A percentile compares a stretch with the other conserved stretches of the same genome.
phyloP scores from a whole-genome alignment of 306 rosid species.

The Styphnolobium japonicum region DNA sequence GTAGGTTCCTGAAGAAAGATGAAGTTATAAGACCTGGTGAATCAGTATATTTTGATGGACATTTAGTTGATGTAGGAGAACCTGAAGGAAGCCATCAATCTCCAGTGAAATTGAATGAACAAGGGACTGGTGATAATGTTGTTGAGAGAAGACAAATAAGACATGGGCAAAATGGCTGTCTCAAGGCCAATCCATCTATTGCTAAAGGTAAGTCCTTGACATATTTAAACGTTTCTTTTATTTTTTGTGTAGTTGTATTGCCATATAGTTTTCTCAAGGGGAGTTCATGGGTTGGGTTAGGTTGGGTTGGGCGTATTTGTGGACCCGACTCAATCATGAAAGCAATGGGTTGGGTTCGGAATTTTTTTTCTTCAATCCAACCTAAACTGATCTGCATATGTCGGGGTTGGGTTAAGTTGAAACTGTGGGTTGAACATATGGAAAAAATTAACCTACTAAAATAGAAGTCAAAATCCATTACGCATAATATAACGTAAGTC shows the following conservation, averaged over 20 bases:
- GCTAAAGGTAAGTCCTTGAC: slow-evolving; percentile 43
- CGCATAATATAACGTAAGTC: too few species aligned
- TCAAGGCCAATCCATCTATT: slow-evolving; percentile 27
- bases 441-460: too few species aligned
- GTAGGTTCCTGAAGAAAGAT: slow-evolving; percentile 59
- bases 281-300: too few species aligned
- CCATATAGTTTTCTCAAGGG: background rate
- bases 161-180: slow-evolving; percentile 29
- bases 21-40: slow-evolving; percentile 57
- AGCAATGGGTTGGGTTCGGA: too few species aligned
- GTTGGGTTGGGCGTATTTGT: too few species aligned
- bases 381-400: too few species aligned
- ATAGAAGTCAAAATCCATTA: too few species aligned
- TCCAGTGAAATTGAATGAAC: slow-evolving; percentile 28
- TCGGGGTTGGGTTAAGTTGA: too few species aligned
- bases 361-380: too few species aligned
- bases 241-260: background rate
- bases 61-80: slow-evolving; percentile 70
- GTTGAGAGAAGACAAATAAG: slow-evolving; percentile 33
- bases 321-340: too few species aligned
- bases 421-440: too few species aligned
- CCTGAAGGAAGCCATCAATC: slow-evolving; percentile 44
- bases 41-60: slow-evolving; percentile 52
- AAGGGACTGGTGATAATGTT: slow-evolving; percentile 15
- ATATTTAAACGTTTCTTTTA: background rate